These are phyloP conservation scores for Skeletonema costatum DNA, from an alignment of 108 stramenopile genomes.

Conservation along the genomic window DNA sequence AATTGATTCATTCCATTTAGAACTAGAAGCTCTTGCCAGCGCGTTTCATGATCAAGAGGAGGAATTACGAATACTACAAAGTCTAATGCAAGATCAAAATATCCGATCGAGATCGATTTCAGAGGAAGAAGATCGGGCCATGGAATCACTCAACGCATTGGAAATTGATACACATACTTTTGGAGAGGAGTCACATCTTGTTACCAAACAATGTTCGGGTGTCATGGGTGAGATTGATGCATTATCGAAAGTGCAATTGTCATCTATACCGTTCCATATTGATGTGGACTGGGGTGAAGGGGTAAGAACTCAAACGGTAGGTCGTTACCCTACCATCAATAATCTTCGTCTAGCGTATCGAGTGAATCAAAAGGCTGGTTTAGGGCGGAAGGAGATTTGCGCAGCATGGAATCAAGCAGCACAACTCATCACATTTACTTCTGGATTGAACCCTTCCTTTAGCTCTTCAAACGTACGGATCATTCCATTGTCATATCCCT, in stretches of 20 bases:
- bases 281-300: slow-evolving; percentile 1
- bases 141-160: slow-evolving; percentile 33
- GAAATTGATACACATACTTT: slow-evolving; percentile 35
- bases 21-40: slow-evolving; percentile 26
- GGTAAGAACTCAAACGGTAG: not conserved
- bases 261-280: slow-evolving; percentile 37
- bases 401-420: slow-evolving; percentile 37
- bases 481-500: slow-evolving; percentile 37
- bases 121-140: slow-evolving; percentile 17
- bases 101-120: slow-evolving; percentile 23
- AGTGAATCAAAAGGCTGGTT: slow-evolving; percentile 26
- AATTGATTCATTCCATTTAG: slow-evolving; percentile 26
- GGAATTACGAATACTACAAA: slow-evolving; percentile 30
- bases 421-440: slow-evolving; percentile 34
- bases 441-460: slow-evolving; percentile 24
- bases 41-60: slow-evolving; percentile 36
- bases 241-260: slow-evolving; percentile 27
- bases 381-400: slow-evolving; percentile 33
- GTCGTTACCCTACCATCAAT: slow-evolving; percentile 36
- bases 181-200: slow-evolving; percentile 32
- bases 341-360: slow-evolving; percentile 44
- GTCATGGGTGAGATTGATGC: slow-evolving; percentile 28
- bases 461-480: slow-evolving; percentile 16
- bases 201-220: slow-evolving; percentile 17
- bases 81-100: slow-evolving; percentile 30